phyloP scores from a whole-genome alignment of 129 eudicot species.

The Escallonia herrerae region DNA sequence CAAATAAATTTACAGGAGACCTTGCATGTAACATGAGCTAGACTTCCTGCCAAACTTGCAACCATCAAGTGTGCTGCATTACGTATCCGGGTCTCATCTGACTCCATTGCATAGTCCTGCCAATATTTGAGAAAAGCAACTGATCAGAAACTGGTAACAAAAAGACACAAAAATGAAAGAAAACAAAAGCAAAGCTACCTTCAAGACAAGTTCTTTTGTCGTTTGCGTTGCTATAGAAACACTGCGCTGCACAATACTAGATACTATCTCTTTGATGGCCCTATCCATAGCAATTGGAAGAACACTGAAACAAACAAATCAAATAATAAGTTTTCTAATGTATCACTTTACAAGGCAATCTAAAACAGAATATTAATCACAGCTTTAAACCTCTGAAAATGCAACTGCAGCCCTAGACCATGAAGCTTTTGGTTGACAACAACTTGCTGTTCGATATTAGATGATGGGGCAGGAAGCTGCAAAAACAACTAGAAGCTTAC shows the following conservation, averaged over 20 bases:
- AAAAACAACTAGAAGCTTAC: slow-evolving; percentile 10
- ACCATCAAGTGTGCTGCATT: slow-evolving; percentile 99
- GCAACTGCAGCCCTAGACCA: slow-evolving; percentile 57
- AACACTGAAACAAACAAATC: slow-evolving; percentile 41
- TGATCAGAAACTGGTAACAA: not conserved
- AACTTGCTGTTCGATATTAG: slow-evolving; percentile 72
- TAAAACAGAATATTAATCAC: slow-evolving; percentile 3
- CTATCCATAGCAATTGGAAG: slow-evolving; percentile 79
- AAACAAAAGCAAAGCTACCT: slow-evolving; percentile 41
- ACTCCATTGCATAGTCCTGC: slow-evolving; percentile 96
- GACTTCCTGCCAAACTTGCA: slow-evolving; percentile 92
- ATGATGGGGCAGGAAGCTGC: slow-evolving; percentile 64
- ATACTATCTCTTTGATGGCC: slow-evolving; percentile 88
- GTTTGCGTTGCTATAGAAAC: slow-evolving; percentile 92
- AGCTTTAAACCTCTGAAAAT: slow-evolving; percentile 66
- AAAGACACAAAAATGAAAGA: not conserved
- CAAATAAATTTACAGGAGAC: slow-evolving; percentile 23
- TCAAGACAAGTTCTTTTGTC: slow-evolving; percentile 94
- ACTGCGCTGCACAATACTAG: slow-evolving; percentile 78
- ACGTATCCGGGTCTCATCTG: slow-evolving; percentile 78
- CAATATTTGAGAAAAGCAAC: not conserved
- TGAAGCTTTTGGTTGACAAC: slow-evolving; percentile 72
- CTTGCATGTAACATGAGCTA: slow-evolving; percentile 99
- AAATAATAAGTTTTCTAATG: slow-evolving; percentile 5
- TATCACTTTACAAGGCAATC: not conserved